Base-by-base conservation (phyloP, 192 early-diverging fungal genomes). In the Coemansia sp. region DNA sequence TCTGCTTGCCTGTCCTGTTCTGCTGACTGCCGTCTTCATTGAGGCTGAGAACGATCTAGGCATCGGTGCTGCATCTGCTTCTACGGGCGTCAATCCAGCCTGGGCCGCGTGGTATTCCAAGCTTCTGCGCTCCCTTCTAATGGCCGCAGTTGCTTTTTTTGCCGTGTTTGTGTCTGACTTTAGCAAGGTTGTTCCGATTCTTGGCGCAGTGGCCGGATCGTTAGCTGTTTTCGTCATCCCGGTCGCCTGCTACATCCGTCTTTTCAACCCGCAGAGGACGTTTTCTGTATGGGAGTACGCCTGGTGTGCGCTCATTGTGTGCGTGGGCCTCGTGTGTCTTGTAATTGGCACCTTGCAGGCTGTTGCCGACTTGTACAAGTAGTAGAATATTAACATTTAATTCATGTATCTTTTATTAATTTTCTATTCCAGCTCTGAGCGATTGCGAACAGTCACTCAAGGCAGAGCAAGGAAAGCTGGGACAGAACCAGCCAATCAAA, bases 181-280 rank as follows among this genome's bases (percentile, higher is more conserved):
- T 85, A 86, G 85, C 56, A 87, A 91, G 66, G 81, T 93, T 23
- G 84, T 94, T 85, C 87, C 88, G 5, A 80, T 96, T n/a, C 63
- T 96, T n/a, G 94, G 94, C 39, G 91, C 93, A 9, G 61, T 94
- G 9, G 85, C 89, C 32, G 92, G 87, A 64, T 90, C 86, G 58
- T 69, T 86, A 61, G 83, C 92, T n/a, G 91, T 93, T 66, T 96
- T 96, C 76, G 85, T 94, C 26, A 84, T 94, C 53, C 94, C 94
- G 7, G 85, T 92, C 37, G 61, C 91, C 13, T 93, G 87, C 74
- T 91, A 96, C 71, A 68, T 91, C 38, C 72, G 78, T n/a, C 78
- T 95, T 16, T 89, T 75, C 62, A 52, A 39, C 21, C 47, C 61
- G 5, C 69, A 76, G 44, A 38, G 66, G 11, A 44, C n/a, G 16